Evolutionary conservation across 345 rosid genomes (phyloP), one percentile per base, ranked within the genome.

Genomic region (Arabis hirsuta): DNA sequence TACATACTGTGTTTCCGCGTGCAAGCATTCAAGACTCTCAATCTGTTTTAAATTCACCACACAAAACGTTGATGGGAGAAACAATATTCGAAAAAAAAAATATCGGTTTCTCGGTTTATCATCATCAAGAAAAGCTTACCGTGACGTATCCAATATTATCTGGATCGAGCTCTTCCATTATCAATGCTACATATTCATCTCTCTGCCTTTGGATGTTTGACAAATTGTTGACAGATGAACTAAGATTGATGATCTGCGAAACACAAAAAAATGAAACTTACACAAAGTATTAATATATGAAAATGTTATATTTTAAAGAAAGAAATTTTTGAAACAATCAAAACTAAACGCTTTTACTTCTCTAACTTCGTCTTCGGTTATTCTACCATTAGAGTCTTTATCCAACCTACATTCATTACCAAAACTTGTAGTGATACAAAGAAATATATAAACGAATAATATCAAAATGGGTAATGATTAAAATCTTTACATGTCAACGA

Each of bases 141-240:
- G 78, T 81, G 69, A 87, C 82, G 79, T 84, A 83, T 69, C 96
- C 96, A 1, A 60, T 75, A 19, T 83, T 38, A 7, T 84, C 82
- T 10, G 87, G 88, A 67, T 89, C 96, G 60, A 89, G 76, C 67
- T 81, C 92, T 68, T 89, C 96, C 92, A 89, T 84, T 67, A 89
- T 87, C 79, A 87, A 78, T 13, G 90, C 83, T 34, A 92, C 87
- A 78, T 89, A 89, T 72, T 89, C 92, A 72, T 81, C 82, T 55
- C 89, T 83, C 77, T 82, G 86, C 31, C 79, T 71, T 73, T 89
- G 86, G 38, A 89, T 84, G 39, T 61, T 83, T 26, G 87, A 76
- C 26, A 89, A 73, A 34, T 78, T 86, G 69, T 89, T 89, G 12
- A 55, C 24, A 12, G 68, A 14, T 3, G 68, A 89, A 73, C 92